Evolutionary conservation across 371 early-diverging fungal genomes (phyloP), one percentile per base, ranked within the genome.

Genomic region (Synchytrium microbalum): DNA sequence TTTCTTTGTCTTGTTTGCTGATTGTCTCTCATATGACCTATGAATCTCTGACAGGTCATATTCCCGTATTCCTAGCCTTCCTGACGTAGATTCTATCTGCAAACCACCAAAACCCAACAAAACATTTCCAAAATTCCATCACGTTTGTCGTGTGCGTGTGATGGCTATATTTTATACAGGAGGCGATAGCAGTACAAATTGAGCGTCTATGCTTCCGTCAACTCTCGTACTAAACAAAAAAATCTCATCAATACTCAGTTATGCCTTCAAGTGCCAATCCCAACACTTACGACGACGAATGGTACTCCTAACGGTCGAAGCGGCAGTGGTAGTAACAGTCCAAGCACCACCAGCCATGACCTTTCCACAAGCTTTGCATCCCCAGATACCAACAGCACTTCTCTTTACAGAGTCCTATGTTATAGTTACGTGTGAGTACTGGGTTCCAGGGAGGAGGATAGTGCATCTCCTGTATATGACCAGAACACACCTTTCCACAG

Each of bases 301-400:
- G 74, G 92, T 91, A 69, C 89, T 87, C 74, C 97, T 91, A 70
- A 90, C 89, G 63, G 94, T 88, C 69, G 90, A 84, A 67, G 96
- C 94, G 69, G 92, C 88, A 71, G 92, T 89, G 72, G 97, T 96
- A 63, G 88, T 88, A 69, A 97, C 88, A 62, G 93, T 91, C 92
- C 95, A 99, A 70, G 99, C 99, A 75, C 99, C 99, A 74, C 99
- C 99, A 69, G 99, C 99, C 79, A 98, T 80, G 73, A 80, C 80
- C 86, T 96, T 93, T 74, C 85, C 86, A 87, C 99, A 99, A 64
- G 91, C 92, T 78, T 86, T 88, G 88, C 99, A 99, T 81, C 92
- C 87, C 99, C 99, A 99, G 87, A 99, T 98, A 75, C 99, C 99
- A 72, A 99, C 99, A 64, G 95, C 89, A 64, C 84, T 76, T 78